Evolutionary conservation across 2,329 filamentous ascomycete species (phyloP).

Genomic region (Botryotinia narcissicola): DNA sequence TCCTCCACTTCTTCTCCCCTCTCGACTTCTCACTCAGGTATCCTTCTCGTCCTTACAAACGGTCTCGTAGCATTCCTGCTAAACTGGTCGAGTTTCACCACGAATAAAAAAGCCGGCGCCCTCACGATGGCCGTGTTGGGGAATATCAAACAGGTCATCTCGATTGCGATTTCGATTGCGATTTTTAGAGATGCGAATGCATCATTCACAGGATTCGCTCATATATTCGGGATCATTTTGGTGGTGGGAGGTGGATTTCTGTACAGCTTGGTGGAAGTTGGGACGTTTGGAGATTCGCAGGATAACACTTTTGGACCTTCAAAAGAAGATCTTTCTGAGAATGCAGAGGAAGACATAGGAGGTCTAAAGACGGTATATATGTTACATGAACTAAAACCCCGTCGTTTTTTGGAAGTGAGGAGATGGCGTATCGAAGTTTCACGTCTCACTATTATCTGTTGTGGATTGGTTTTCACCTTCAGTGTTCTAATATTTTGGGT

Average conservation of each 20-base stretch:
- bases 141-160: constrained; percentile 58
- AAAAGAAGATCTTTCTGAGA: not conserved
- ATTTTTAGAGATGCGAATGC: constrained; percentile 35
- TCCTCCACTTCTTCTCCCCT: constrained; percentile 24
- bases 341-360: not conserved
- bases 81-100: constrained; percentile 56
- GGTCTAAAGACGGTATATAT: not conserved
- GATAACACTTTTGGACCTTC: not conserved
- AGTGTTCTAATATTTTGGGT: not conserved
- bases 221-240: not conserved
- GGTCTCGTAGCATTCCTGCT: constrained; percentile 54
- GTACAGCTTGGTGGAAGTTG: not conserved
- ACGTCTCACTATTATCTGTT: not conserved
- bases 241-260: not conserved
- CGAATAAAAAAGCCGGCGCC: constrained; percentile 56
- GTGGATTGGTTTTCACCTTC: too few species aligned
- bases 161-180: constrained; percentile 53
- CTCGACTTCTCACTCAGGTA: constrained; percentile 36
- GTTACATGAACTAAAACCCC: not conserved
- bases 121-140: constrained; percentile 59
- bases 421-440: not conserved
- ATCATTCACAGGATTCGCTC: not conserved
- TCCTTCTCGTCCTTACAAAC: constrained; percentile 45
- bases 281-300: not conserved
- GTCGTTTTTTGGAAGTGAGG: not conserved